Evolutionary conservation across 176 grass and related monocot species (phyloP), one percentile per base, ranked within the genome.

Genomic region (Oryza glaberrima): DNA sequence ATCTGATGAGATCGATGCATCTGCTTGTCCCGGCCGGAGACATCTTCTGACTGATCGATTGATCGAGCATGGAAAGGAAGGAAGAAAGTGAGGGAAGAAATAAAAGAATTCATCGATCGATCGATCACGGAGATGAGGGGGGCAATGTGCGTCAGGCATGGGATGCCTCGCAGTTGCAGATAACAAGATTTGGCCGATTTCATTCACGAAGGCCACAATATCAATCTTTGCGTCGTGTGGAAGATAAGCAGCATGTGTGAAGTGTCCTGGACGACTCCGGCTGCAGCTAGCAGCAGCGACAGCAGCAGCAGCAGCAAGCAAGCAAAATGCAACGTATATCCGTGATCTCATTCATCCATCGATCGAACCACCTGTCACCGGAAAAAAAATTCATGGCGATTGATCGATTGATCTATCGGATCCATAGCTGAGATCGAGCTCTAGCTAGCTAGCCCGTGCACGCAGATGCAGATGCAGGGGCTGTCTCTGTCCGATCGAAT

Each of bases 181-280:
- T 65, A 49, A 77, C 56, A 49, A 46, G 30, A 32, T 32, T 2
- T 32, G 30, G 30, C 30, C 75, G 58, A 67, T 75, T 19, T n/a
- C 17, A 17, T 19, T n/a, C 6, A 17, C 17, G 2, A 58, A 8
- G 17, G 17, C 25, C 63, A n/a, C 63, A 48, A 48, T 58, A 58
- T 58, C 52, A 58, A 58, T 65, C 66, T 82, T 82, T 47, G 73
- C 67, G 80, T 51, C 28, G 79, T 76, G 80, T 25, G 41, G 12
- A 80, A 60, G 76, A 84, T 88, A 88, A 75, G 86, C 81, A 28
- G 88, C 66, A 86, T 86, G 83, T 90, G 66, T 82, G 43, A 23
- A 47, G 88, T 85, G 88, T 90, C 77, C 34, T 4, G 41, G 43
- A 65, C 78, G 83, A 82, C 72, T 78, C 74, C 65, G 65, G 40